Evolutionary conservation across 2,329 filamentous ascomycete genomes (phyloP), one percentile per base, ranked within the genome.

Genomic region (Ceratocystis ficicola): DNA sequence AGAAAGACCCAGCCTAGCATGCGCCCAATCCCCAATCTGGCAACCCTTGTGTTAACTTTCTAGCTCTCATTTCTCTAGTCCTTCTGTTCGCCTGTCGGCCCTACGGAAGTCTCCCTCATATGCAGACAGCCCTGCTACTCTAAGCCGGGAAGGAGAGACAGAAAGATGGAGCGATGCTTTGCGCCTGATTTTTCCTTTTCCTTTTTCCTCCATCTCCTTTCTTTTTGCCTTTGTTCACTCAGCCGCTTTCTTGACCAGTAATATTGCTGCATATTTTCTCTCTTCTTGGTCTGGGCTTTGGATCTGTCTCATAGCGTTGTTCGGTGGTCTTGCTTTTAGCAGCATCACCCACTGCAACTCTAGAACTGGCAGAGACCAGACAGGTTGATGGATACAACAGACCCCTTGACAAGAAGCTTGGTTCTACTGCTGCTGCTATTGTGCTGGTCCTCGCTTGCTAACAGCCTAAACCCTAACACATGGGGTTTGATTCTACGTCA

Each of bases 21-120:
- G 50, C 1, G 22, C 52, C 28, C 52, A 30, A 30, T n/a, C 17
- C 55, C 55, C 28, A 59, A 59, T 57, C 52, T 30, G 52, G 52
- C 52, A 57, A 32, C 8, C 12, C n/a, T 57, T 57, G 28, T 57
- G 52, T 32, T 12, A 30, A 25, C 55, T 59, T 30, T n/a, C 55
- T 59, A 12, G 55, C 32, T 32, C 55, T n/a, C 32, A 36, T 59
- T 59, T 36, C 44, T 17, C n/a, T 20, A 41, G 36, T 52, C 32
- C n/a, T 59, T 36, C 32, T 64, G 17, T 50, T 22, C 7, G 25
- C 52, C 32, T 44, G 36, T 52, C 60, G 44, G 59, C 61, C 28
- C 44, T 66, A 63, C 57, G 61, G 64, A 66, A 66, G 44, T 55
- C 64, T 32, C 32, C 64, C 44, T 57, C 28, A 36, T 32, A 22